These are phyloP conservation scores for Irpex rosettiformis DNA, from an alignment of 1,284 basidiomycete species.

Conservation along the genomic window DNA sequence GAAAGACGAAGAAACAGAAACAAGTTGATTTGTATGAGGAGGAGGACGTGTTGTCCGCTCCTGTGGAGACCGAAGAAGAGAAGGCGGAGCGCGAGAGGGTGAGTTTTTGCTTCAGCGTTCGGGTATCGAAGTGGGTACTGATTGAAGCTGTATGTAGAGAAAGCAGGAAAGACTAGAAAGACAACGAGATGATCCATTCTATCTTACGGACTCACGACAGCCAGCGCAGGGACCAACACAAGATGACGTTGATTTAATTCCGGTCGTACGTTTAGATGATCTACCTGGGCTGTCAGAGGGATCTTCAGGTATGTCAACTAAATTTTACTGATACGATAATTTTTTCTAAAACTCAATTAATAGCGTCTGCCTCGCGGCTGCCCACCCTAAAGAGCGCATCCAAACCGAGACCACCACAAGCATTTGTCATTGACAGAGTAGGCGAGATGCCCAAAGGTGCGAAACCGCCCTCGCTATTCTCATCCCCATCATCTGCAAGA, in stretches of 20 bases:
- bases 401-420: conserved; percentile 21
- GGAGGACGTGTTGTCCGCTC: conserved; percentile 33
- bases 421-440: conserved; percentile 67
- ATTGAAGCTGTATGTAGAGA: conserved; percentile 41
- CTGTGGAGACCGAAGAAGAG: conserved; percentile 55
- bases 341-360: background rate
- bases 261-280: conserved; percentile 77
- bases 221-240: conserved; percentile 30
- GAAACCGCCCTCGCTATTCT: conserved; percentile 9
- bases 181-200: conserved; percentile 83
- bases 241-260: conserved; percentile 81
- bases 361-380: conserved; percentile 18
- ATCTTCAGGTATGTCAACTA: conserved; percentile 31
- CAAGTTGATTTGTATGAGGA: conserved; percentile 33
- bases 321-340: no score
- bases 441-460: conserved; percentile 83
- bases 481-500: conserved; percentile 18
- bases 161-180: conserved; percentile 73
- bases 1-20: conserved; percentile 33
- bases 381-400: conserved; percentile 28
- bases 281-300: conserved; percentile 45
- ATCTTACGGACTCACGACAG: conserved; percentile 66
- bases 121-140: no score
- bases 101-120: no score
- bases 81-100: conserved; percentile 57